A percentile compares a stretch with the other conserved stretches of the same genome.
Evolutionary conservation across 108 stramenopile genomes (phyloP).

Genomic region (Bacterosira constricta): DNA sequence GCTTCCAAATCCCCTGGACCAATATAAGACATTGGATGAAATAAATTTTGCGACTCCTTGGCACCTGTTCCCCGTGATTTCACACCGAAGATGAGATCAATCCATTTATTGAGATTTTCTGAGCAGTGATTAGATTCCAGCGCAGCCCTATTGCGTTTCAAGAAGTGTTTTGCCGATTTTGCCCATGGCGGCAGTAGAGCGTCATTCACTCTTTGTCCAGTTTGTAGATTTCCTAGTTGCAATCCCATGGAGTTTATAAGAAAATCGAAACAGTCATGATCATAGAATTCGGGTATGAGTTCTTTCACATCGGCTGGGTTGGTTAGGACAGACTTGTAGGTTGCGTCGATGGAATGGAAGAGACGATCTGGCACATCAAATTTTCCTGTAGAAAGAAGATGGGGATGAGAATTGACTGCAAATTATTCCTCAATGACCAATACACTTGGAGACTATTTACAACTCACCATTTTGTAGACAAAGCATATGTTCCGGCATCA

Average conservation of each 20-base stretch:
- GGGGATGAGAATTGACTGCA: background rate
- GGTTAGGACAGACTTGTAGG: conserved; percentile 78
- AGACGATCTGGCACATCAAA: conserved; percentile 97
- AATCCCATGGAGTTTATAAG: conserved; percentile 89
- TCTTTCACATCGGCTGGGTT: conserved; percentile 99
- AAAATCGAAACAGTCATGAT: conserved; percentile 86
- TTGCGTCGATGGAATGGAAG: conserved; percentile 82
- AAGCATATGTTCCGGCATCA: conserved; percentile 97
- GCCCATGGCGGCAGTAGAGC: conserved; percentile 93
- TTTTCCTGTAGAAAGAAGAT: conserved; percentile 63
- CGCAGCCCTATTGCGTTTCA: conserved; percentile 86
- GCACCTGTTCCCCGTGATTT: conserved; percentile 91
- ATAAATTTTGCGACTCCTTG: conserved; percentile 80
- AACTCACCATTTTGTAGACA: conserved; percentile 94
- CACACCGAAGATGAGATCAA: conserved; percentile 97
- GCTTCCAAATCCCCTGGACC: conserved; percentile 68
- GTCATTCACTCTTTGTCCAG: conserved; percentile 86
- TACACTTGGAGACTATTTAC: background rate
- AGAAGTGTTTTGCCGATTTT: conserved; percentile 85
- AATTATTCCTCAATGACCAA: background rate
- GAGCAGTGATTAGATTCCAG: conserved; percentile 93
- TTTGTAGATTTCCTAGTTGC: conserved; percentile 92
- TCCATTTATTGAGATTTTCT: conserved; percentile 90
- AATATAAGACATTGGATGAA: conserved; percentile 91
- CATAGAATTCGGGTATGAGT: conserved; percentile 95